These are phyloP conservation scores for Medicago truncatula DNA, from an alignment of 306 rosid genomes.

Conservation along the genomic window MtrunA17r5.0-ANR NC_053044.1:57994501-57995000, in stretches of 20 bases:
- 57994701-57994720: constrained; percentile 46
- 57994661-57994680: neutral
- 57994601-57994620: neutral
- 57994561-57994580: neutral
- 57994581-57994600: neutral
- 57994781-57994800: neutral
- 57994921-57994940: neutral
- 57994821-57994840: neutral
- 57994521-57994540: neutral
- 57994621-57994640: constrained; percentile 12
- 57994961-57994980: neutral
- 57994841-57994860: neutral
- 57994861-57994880: neutral
- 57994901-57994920: neutral
- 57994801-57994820: neutral
- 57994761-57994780: constrained; percentile 6
- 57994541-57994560: neutral
- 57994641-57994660: neutral
- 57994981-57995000: too few relatives aligned
- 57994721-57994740: constrained; percentile 52
- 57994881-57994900: neutral
- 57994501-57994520: too few relatives aligned
- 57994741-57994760: constrained; percentile 45
- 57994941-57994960: neutral
- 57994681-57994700: constrained; percentile 51